phyloP scores from a whole-genome alignment of 306 rosid genomes.

The Herpetospermum pedunculosum region DNA sequence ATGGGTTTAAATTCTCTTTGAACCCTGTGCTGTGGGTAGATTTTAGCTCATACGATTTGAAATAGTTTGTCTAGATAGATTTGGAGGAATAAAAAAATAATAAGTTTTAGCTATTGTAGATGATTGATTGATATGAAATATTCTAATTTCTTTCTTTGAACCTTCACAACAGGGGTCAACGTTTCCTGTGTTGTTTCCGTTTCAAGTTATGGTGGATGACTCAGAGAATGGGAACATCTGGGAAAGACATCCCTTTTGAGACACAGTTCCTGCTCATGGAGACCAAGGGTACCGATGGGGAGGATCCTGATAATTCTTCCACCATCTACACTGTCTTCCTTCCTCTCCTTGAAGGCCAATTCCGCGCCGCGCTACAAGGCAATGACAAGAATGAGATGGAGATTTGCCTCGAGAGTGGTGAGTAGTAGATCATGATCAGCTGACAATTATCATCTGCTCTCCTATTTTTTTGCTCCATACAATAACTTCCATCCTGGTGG shows the following conservation, averaged over 20 bases:
- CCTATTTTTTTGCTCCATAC: constrained; percentile 26
- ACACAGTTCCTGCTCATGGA: constrained; percentile 92
- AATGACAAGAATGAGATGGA: constrained; percentile 77
- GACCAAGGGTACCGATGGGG: constrained; percentile 37
- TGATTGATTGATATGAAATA: not conserved
- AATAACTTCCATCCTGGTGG: constrained; percentile 30
- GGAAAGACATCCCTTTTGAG: constrained; percentile 83
- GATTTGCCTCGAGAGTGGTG: constrained; percentile 91
- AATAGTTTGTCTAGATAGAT: not conserved
- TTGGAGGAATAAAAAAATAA: not conserved
- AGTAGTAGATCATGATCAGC: constrained; percentile 41
- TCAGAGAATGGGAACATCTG: constrained; percentile 90
- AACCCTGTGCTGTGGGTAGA: not conserved
- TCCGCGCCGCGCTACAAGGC: constrained; percentile 87
- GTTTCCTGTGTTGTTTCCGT: constrained; percentile 84
- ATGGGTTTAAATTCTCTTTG: not conserved
- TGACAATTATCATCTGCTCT: constrained; percentile 16
- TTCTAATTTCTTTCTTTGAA: not conserved
- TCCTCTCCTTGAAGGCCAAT: constrained; percentile 89
- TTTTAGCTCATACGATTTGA: not conserved
- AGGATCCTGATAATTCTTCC: constrained; percentile 32
- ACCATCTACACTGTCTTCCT: constrained; percentile 78
- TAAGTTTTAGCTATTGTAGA: not conserved
- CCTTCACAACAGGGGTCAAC: constrained; percentile 37
- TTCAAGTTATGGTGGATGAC: constrained; percentile 99